Evolutionary conservation across 2,329 filamentous ascomycete genomes (phyloP).

Genomic region (Alternaria alternata): DNA sequence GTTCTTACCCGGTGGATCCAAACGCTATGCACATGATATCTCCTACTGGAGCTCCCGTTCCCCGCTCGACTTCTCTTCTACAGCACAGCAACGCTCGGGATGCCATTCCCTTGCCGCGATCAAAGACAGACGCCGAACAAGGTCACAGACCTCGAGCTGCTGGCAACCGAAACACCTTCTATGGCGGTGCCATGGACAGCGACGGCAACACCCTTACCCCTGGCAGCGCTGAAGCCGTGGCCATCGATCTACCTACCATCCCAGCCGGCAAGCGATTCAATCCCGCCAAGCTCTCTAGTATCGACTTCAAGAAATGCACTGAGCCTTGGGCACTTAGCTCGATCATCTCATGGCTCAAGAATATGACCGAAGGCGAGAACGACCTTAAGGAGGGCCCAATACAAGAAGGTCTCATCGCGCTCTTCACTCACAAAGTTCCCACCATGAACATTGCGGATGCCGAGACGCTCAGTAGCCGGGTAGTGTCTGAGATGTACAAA

Average conservation of each 20-base stretch:
- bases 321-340: slow-evolving; percentile 94
- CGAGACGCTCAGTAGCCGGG: slow-evolving; percentile 79
- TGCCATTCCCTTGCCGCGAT: slow-evolving; percentile 82
- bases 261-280: slow-evolving; percentile 83
- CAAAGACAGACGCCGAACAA: slow-evolving; percentile 90
- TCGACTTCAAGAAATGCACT: slow-evolving; percentile 82
- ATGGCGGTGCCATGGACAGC: slow-evolving; percentile 44
- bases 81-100: slow-evolving; percentile 82
- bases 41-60: slow-evolving; percentile 44
- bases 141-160: slow-evolving; percentile 52
- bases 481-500: slow-evolving; percentile 81
- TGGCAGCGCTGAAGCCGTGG: slow-evolving; percentile 58
- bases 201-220: slow-evolving; percentile 66
- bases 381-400: slow-evolving; percentile 86
- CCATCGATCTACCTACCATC: slow-evolving; percentile 84
- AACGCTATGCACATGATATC: slow-evolving; percentile 43
- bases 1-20: slow-evolving; percentile 44
- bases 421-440: slow-evolving; percentile 94
- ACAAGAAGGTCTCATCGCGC: slow-evolving; percentile 82
- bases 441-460: slow-evolving; percentile 99
- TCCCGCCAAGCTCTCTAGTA: slow-evolving; percentile 79
- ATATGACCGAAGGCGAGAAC: slow-evolving; percentile 88
- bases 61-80: slow-evolving; percentile 69
- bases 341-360: slow-evolving; percentile 85
- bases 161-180: slow-evolving; percentile 46